phyloP scores from a whole-genome alignment of 345 rosid genomes.

The Eucalyptus erythrocorys region DNA sequence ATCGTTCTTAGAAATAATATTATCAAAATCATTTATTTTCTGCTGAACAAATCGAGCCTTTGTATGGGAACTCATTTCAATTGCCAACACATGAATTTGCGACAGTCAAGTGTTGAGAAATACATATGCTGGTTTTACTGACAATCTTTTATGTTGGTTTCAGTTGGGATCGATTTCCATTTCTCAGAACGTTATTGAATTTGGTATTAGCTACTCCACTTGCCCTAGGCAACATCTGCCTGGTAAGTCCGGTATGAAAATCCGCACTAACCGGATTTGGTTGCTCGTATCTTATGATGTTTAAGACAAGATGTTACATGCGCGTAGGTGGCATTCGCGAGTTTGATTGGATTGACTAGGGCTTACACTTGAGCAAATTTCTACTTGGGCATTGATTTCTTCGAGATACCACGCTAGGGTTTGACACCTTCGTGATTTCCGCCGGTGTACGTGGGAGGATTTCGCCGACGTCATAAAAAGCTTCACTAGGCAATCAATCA shows the following conservation, averaged over 20 bases:
- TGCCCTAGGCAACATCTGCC: background rate
- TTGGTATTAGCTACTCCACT: background rate
- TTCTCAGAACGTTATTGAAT: background rate
- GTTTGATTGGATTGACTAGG: background rate
- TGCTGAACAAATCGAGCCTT: accelerated
- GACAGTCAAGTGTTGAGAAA: background rate
- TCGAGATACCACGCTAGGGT: background rate
- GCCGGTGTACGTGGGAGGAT: background rate
- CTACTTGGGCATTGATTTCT: background rate
- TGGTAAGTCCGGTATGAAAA: background rate
- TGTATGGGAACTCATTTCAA: background rate
- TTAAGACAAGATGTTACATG: background rate
- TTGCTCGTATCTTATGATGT: background rate
- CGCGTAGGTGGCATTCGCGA: background rate
- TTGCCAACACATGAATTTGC: background rate
- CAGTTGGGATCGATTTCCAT: background rate
- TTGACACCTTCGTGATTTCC: background rate
- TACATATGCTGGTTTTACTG: background rate
- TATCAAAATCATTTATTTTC: background rate
- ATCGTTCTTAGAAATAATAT: background rate
- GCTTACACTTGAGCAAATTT: background rate
- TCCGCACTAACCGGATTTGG: background rate
- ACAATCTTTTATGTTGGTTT: background rate
- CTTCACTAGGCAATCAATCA: background rate
- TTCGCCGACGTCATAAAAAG: background rate